These are phyloP conservation scores for Gossypium davidsonii DNA, from an alignment of 441 rosid genomes.

Conservation along the genomic window DNA sequence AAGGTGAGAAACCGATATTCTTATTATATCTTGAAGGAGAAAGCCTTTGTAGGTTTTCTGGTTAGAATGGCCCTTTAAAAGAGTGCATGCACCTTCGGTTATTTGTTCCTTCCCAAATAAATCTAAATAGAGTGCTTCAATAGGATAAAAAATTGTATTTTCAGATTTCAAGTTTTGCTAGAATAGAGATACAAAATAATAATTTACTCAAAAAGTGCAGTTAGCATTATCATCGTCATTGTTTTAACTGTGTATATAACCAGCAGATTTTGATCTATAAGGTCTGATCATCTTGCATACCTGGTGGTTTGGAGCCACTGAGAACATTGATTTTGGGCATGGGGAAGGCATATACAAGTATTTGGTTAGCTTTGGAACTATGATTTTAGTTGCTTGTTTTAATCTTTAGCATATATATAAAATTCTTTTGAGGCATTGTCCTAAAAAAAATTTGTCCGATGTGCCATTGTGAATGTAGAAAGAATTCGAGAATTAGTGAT, in stretches of 20 bases:
- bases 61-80: background rate
- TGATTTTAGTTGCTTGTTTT: constrained; percentile 12
- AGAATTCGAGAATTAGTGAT: constrained; percentile 10
- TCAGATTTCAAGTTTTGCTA: background rate
- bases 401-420: constrained; percentile 21
- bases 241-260: background rate
- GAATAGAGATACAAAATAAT: too few relatives aligned
- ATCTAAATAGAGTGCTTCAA: background rate
- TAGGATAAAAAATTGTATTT: background rate
- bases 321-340: constrained; percentile 29
- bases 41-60: background rate
- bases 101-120: background rate
- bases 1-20: constrained; percentile 36
- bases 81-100: background rate
- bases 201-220: too few relatives aligned
- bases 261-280: constrained; percentile 26
- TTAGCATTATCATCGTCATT: background rate
- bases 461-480: constrained; percentile 19
- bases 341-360: constrained; percentile 19
- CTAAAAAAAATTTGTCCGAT: background rate
- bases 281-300: constrained; percentile 25
- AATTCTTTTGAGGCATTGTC: constrained; percentile 16
- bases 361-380: constrained; percentile 5
- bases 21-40: background rate
- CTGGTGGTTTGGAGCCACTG: constrained; percentile 24